Evolutionary conservation across 352 stramenopile genomes (phyloP).

Genomic region (Thalassiosira exigua): DNA sequence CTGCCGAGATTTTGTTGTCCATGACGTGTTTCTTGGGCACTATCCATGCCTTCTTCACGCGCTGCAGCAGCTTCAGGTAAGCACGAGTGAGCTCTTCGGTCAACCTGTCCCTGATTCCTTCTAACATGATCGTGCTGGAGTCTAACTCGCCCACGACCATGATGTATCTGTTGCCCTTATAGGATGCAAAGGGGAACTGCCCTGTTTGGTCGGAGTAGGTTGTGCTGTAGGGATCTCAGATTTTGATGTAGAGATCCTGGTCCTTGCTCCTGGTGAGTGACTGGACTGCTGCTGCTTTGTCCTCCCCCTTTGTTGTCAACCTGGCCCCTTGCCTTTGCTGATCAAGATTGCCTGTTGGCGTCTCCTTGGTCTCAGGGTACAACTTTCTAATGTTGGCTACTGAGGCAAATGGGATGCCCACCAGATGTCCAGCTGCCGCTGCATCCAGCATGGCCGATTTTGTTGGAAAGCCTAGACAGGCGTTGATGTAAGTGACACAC

Average conservation of each 20-base stretch:
- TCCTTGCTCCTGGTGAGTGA: constrained; percentile 14
- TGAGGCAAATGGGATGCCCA: too few species aligned
- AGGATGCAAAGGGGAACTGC: constrained; percentile 42
- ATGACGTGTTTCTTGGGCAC: constrained; percentile 42
- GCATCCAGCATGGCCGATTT: too few species aligned
- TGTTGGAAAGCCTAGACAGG: too few species aligned
- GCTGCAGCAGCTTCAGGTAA: constrained; percentile 29
- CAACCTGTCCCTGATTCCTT: constrained; percentile 46
- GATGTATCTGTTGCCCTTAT: constrained; percentile 57
- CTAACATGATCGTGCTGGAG: constrained; percentile 57
- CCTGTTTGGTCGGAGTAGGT: constrained; percentile 63
- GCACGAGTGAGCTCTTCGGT: constrained; percentile 31
- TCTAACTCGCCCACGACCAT: constrained; percentile 68
- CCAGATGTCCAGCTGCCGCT: too few species aligned
- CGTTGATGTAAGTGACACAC: too few species aligned
- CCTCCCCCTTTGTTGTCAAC: neutral
- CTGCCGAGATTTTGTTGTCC: constrained; percentile 41
- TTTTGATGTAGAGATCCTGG: constrained; percentile 33
- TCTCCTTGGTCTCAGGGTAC: constrained; percentile 26
- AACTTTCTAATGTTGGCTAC: constrained; percentile 14
- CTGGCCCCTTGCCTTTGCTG: constrained; percentile 39
- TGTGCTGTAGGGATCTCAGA: constrained; percentile 19
- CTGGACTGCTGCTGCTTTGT: neutral
- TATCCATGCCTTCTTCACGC: constrained; percentile 16
- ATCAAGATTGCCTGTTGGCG: constrained; percentile 50